phyloP scores from a whole-genome alignment of 352 stramenopile species.

The Globisporangium yorkense region DNA sequence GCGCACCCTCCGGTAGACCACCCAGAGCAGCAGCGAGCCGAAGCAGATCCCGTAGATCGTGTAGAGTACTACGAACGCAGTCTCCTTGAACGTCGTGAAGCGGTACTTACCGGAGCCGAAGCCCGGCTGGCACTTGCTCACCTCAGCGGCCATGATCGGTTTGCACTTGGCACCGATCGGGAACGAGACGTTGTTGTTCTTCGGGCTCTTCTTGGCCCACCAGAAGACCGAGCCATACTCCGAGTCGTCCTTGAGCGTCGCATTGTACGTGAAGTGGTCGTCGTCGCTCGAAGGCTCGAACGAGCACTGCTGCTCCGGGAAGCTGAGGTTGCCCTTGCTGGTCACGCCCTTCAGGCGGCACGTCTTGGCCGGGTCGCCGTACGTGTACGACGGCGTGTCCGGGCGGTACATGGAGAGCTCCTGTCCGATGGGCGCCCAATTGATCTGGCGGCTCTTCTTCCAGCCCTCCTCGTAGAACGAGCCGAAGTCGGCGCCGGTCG shows the following conservation, averaged over 20 bases:
- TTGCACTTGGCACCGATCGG: constrained; percentile 45
- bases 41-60: constrained; percentile 39
- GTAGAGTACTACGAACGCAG: constrained; percentile 44
- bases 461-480: constrained; percentile 66
- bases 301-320: constrained; percentile 40
- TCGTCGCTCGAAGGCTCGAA: constrained; percentile 23
- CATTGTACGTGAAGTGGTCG: constrained; percentile 43
- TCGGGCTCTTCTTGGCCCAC: constrained; percentile 42
- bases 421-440: constrained; percentile 34
- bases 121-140: constrained; percentile 22
- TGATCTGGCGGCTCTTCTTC: constrained; percentile 53
- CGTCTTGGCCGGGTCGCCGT: constrained; percentile 35
- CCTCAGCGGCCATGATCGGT: constrained; percentile 15
- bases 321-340: constrained; percentile 15
- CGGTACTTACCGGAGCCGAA: constrained; percentile 22
- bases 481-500: constrained; percentile 30
- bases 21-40: constrained; percentile 25
- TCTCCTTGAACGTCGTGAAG: constrained; percentile 54
- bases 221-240: constrained; percentile 42
- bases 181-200: constrained; percentile 71
- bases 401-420: constrained; percentile 58
- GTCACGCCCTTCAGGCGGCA: constrained; percentile 40
- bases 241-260: constrained; percentile 43
- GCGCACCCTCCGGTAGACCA: constrained; percentile 10
- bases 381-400: constrained; percentile 48